Evolutionary conservation across 2,329 filamentous ascomycete species (phyloP).

Genomic region (Pseudogymnoascus sp.): DNA sequence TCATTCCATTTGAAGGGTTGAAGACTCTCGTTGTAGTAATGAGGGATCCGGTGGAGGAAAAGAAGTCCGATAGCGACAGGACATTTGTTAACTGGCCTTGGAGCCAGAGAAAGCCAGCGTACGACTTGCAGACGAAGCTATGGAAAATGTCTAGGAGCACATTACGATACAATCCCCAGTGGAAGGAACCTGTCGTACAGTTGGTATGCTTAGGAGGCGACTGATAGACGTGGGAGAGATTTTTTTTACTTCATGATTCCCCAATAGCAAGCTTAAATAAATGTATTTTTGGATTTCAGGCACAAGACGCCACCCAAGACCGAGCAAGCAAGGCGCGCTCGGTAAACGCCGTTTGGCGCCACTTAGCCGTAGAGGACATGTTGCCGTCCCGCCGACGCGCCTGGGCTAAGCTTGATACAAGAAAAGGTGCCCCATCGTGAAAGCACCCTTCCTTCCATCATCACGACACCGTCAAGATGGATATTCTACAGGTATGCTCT

Average conservation of each 20-base stretch:
- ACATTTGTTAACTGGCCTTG: neutral
- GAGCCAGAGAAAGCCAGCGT: neutral
- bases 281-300: neutral
- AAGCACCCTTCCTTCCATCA: neutral
- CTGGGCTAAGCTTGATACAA: neutral
- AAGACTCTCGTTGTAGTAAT: neutral
- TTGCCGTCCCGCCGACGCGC: neutral
- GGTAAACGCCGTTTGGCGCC: neutral
- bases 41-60: neutral
- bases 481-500: conserved; percentile 27
- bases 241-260: neutral
- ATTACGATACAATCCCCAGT: neutral
- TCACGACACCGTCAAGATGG: conserved; percentile 21
- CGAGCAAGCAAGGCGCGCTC: neutral
- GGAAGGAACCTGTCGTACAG: neutral
- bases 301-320: neutral
- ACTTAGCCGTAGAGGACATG: neutral
- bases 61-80: neutral
- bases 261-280: neutral
- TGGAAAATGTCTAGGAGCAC: neutral
- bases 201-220: neutral
- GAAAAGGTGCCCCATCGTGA: neutral
- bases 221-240: neutral
- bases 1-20: neutral
- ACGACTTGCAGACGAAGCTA: neutral